Conservation (phyloP, 371 early-diverging fungal species). For the Apophysomyces ossiformis region DNA sequence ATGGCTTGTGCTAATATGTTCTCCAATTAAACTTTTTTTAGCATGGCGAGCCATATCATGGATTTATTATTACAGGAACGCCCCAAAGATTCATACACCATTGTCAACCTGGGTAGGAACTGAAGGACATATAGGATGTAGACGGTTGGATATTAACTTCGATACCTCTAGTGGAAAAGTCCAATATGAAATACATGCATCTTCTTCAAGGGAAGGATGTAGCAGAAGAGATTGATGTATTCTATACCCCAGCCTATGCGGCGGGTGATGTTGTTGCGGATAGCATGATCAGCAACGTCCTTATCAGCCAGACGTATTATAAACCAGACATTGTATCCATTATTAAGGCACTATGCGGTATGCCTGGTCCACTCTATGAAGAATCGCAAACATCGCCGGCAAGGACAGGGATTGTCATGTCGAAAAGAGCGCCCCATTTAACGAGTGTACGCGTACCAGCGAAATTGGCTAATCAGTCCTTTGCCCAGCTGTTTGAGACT, state of each 20-base stretch:
- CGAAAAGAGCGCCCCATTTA: conserved; percentile 28
- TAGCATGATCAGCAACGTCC: conserved; percentile 50
- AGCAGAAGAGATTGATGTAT: conserved; percentile 40
- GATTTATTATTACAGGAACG: conserved; percentile 34
- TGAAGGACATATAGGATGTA: not conserved
- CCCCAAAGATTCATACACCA: conserved; percentile 28
- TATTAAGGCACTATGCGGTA: conserved; percentile 57
- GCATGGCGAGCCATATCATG: conserved; percentile 47
- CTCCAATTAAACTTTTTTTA: conserved; percentile 11
- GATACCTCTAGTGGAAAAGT: conserved; percentile 36
- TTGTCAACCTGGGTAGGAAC: conserved; percentile 37
- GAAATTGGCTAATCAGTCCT: conserved; percentile 43
- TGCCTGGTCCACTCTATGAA: conserved; percentile 41
- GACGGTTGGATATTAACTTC: not conserved
- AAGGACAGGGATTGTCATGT: conserved; percentile 22
- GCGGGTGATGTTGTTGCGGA: conserved; percentile 56
- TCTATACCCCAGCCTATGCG: conserved; percentile 53
- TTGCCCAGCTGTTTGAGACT: conserved; percentile 43
- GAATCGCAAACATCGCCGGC: conserved; percentile 29
- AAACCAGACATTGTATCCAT: conserved; percentile 58
- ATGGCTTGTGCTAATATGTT: not conserved
- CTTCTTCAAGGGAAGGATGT: conserved; percentile 43
- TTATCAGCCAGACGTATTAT: conserved; percentile 54
- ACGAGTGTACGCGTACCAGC: conserved; percentile 43
- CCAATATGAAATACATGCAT: conserved; percentile 55